Conservation (phyloP, 352 stramenopile species). For the Globisporangium polare region DNA sequence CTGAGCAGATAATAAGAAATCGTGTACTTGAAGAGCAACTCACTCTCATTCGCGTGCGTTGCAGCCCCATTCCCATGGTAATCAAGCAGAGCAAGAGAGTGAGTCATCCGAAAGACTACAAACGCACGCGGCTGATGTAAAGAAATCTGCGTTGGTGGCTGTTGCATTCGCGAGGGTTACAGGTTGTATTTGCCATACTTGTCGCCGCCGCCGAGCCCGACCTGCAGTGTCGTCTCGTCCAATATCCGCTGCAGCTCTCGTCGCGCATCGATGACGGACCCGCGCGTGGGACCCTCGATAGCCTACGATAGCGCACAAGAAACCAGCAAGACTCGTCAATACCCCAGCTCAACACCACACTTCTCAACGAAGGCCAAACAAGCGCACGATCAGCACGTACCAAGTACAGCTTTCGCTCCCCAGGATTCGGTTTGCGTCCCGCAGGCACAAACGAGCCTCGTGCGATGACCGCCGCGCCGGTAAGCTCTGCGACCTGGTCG, state of each 20-base stretch:
- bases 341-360: neutral
- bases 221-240: conserved; percentile 87
- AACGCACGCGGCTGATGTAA: conserved; percentile 7
- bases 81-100: neutral
- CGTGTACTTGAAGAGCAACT: conserved; percentile 3
- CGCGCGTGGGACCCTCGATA: conserved; percentile 73
- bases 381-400: conserved; percentile 31
- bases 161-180: conserved; percentile 31
- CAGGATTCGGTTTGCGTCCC: conserved; percentile 78
- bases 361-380: neutral
- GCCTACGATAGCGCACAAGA: conserved; percentile 30
- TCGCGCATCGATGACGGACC: conserved; percentile 70
- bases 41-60: neutral
- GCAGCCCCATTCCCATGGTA: neutral
- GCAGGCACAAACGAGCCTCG: conserved; percentile 85
- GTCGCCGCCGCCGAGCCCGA: conserved; percentile 74
- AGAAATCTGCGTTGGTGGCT: neutral
- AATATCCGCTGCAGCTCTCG: conserved; percentile 84
- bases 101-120: neutral
- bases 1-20: conserved; percentile 7
- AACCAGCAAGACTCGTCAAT: neutral
- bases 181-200: conserved; percentile 90
- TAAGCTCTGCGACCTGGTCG: conserved; percentile 85
- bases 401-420: conserved; percentile 88
- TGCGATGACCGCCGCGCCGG: conserved; percentile 84